phyloP scores from a whole-genome alignment of 2,329 filamentous ascomycete genomes.

The Alternaria angustiovoidea region DNA sequence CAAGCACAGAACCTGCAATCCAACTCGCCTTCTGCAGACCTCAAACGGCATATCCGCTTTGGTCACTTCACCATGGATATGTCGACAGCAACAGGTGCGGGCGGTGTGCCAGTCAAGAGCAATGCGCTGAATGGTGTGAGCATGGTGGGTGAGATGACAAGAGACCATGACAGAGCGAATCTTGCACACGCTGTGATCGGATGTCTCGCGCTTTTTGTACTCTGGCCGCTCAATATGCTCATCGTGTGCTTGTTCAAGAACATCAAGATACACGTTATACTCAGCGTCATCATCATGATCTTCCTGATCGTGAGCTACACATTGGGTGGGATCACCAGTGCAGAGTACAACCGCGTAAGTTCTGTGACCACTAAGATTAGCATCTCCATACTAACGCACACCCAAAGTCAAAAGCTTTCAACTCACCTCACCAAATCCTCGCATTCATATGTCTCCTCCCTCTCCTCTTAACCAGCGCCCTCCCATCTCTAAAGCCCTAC shows the following conservation, averaged over 20 bases:
- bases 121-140: slow-evolving; percentile 33
- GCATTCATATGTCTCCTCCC: slow-evolving; percentile 60
- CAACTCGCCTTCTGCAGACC: slow-evolving; percentile 41
- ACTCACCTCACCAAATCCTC: slow-evolving; percentile 58
- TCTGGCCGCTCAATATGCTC: slow-evolving; percentile 45
- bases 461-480: slow-evolving; percentile 34
- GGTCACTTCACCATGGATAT: slow-evolving; percentile 55
- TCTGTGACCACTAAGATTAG: not conserved
- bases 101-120: slow-evolving; percentile 43
- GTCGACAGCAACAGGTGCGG: slow-evolving; percentile 46
- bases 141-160: slow-evolving; percentile 29
- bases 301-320: slow-evolving; percentile 51
- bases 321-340: slow-evolving; percentile 54
- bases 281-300: slow-evolving; percentile 50
- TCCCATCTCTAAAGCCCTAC: slow-evolving; percentile 26
- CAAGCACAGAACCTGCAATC: slow-evolving; percentile 38
- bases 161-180: slow-evolving; percentile 39
- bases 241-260: slow-evolving; percentile 51
- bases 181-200: slow-evolving; percentile 44
- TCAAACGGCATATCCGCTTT: slow-evolving; percentile 51
- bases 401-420: slow-evolving; percentile 52
- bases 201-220: slow-evolving; percentile 44
- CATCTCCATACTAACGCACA: not conserved
- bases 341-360: slow-evolving; percentile 52
- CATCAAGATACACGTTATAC: slow-evolving; percentile 53